Conservation (phyloP, 495 filamentous ascomycete species). For the Lophiotrema nucula region DNA sequence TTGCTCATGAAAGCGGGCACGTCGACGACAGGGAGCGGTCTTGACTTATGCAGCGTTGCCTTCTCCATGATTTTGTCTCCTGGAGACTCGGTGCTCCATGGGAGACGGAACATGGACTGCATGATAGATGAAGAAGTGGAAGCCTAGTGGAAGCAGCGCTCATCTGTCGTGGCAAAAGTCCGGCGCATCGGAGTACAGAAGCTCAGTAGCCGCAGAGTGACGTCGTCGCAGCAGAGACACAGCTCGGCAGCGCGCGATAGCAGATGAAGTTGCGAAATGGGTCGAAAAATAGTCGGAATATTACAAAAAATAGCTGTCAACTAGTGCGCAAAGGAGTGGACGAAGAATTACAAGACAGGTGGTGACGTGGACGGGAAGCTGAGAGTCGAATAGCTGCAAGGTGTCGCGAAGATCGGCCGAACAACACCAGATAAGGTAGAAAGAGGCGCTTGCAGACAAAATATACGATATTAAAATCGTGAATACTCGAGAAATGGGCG, state of each 20-base stretch:
- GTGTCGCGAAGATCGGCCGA: constrained; percentile 26
- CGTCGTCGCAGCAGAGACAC: constrained; percentile 27
- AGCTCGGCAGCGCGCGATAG: constrained; percentile 10
- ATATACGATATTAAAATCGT: constrained; percentile 5
- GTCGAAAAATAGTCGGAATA: constrained; percentile 7
- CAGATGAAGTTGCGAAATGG: background rate
- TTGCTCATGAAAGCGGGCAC: constrained; percentile 38
- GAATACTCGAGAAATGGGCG: constrained; percentile 3
- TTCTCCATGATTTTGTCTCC: constrained; percentile 39
- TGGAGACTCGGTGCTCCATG: constrained; percentile 41
- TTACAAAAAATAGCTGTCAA: constrained; percentile 21
- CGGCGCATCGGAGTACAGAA: constrained; percentile 19
- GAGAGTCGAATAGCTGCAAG: constrained; percentile 26
- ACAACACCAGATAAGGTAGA: constrained; percentile 6
- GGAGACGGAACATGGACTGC: constrained; percentile 44
- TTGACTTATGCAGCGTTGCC: constrained; percentile 36
- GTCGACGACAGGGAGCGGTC: constrained; percentile 39
- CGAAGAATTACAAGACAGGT: constrained; percentile 20
- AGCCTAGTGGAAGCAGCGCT: constrained; percentile 30
- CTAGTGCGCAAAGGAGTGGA: constrained; percentile 32
- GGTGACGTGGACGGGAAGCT: constrained; percentile 23
- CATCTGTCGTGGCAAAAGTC: constrained; percentile 32
- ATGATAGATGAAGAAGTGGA: constrained; percentile 32
- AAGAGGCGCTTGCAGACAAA: constrained; percentile 8
- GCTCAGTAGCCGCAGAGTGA: constrained; percentile 21